These are phyloP conservation scores for Allantophomopsis cytisporea DNA, from an alignment of 2,329 filamentous ascomycete genomes.

Conservation along the genomic window DNA sequence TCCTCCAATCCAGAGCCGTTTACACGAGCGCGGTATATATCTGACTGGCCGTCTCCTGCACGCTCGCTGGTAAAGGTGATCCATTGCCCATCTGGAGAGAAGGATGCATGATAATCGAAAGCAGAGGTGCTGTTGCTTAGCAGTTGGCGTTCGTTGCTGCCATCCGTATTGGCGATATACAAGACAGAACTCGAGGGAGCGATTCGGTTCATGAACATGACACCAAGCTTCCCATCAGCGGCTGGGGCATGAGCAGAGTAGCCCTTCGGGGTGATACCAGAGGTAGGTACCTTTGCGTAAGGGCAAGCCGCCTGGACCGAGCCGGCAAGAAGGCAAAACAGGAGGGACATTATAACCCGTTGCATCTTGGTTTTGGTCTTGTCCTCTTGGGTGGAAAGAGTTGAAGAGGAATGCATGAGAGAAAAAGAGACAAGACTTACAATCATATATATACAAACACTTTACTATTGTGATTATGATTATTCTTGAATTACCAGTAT, in stretches of 20 bases:
- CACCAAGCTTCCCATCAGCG: slow-evolving; percentile 3
- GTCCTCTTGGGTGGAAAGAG: no score
- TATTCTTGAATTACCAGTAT: no score
- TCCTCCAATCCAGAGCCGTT: slow-evolving; percentile 22
- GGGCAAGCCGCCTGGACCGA: neutral
- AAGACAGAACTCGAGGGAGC: slow-evolving; percentile 14
- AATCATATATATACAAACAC: no score
- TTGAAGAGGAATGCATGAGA: no score
- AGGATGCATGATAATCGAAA: slow-evolving; percentile 25
- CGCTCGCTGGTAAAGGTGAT: slow-evolving; percentile 26
- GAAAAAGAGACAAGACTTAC: no score
- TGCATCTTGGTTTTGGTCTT: slow-evolving; percentile 1
- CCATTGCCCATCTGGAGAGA: slow-evolving; percentile 23
- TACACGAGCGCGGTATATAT: slow-evolving; percentile 22
- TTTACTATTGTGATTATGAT: no score
- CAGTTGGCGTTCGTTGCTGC: slow-evolving; percentile 21
- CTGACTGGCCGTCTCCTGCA: slow-evolving; percentile 23
- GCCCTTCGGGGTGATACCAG: neutral
- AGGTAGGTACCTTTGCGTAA: neutral
- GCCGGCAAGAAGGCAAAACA: neutral
- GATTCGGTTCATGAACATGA: slow-evolving; percentile 22
- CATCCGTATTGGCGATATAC: slow-evolving; percentile 23
- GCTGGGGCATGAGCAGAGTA: neutral
- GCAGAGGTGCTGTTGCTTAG: slow-evolving; percentile 13
- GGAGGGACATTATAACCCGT: neutral